Conservation (phyloP, 1,284 basidiomycete genomes). For the Ceratobasidium sp. region DNA sequence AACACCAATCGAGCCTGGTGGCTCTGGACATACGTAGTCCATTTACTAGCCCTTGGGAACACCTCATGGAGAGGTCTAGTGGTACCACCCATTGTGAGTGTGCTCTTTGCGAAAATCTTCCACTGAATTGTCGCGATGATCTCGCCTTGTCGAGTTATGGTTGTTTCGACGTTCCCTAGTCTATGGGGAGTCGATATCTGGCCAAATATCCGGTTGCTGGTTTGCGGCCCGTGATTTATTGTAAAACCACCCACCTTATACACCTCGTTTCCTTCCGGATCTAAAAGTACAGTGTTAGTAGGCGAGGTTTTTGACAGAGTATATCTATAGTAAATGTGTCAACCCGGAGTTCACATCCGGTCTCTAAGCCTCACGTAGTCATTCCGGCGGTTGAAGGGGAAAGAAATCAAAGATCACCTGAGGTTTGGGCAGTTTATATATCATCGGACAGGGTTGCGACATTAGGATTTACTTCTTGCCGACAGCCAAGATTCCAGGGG, state of each 20-base stretch:
- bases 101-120: slow-evolving; percentile 9
- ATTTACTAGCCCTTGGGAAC: slow-evolving; percentile 18
- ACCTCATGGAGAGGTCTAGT: slow-evolving; percentile 17
- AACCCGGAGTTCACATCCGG: no score
- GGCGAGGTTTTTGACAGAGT: slow-evolving; percentile 16
- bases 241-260: slow-evolving; percentile 1
- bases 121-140: slow-evolving; percentile 19
- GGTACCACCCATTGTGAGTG: slow-evolving; percentile 27
- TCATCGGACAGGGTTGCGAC: no score
- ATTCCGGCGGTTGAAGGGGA: background rate
- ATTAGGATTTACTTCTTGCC: no score
- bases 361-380: slow-evolving; percentile 14
- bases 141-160: slow-evolving; percentile 21
- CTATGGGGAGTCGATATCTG: slow-evolving; percentile 13
- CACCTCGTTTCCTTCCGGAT: slow-evolving; percentile 7
- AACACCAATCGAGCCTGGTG: background rate
- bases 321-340: background rate
- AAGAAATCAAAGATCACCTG: background rate
- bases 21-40: background rate
- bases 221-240: background rate
- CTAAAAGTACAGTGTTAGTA: slow-evolving; percentile 21
- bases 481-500: no score
- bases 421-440: background rate
- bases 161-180: slow-evolving; percentile 5
- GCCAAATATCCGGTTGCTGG: background rate